Evolutionary conservation across 768 basidiomycete species (phyloP).

Genomic region (Fomitopsis pulvina): DNA sequence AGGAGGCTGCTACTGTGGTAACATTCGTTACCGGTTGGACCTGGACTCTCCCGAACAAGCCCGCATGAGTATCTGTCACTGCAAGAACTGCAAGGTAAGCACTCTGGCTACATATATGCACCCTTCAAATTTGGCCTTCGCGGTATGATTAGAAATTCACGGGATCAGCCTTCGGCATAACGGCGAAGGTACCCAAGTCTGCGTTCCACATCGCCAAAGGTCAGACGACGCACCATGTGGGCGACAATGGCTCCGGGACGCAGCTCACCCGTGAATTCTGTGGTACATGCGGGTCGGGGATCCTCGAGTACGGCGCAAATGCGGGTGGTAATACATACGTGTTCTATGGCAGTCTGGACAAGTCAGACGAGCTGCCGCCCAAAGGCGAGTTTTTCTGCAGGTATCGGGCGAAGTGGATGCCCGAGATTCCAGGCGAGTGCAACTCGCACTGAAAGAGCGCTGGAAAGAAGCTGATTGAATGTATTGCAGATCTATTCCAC

Average conservation of each 20-base stretch:
- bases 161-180: conserved; percentile 14
- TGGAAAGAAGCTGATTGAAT: not conserved
- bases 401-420: conserved; percentile 12
- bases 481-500: not conserved
- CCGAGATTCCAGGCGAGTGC: conserved; percentile 14
- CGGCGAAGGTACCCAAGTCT: conserved; percentile 14
- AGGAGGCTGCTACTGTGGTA: conserved; percentile 17
- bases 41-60: conserved; percentile 14
- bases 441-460: too few species aligned
- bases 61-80: conserved; percentile 17
- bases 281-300: conserved; percentile 11
- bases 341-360: conserved; percentile 14
- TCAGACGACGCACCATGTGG: conserved; percentile 10
- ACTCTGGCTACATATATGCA: not conserved
- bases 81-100: conserved; percentile 18
- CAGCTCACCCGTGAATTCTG: conserved; percentile 16
- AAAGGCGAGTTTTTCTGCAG: conserved; percentile 19
- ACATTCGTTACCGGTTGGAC: conserved; percentile 11
- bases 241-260: conserved; percentile 16
- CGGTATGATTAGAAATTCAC: conserved; percentile 10
- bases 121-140: not conserved
- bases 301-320: conserved; percentile 17
- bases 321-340: conserved; percentile 2
- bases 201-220: conserved; percentile 10
- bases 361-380: conserved; percentile 14